These are phyloP conservation scores for Stachybotrys chlorohalonatus DNA, from an alignment of 2,329 filamentous ascomycete genomes.

Conservation along the genomic window DNA sequence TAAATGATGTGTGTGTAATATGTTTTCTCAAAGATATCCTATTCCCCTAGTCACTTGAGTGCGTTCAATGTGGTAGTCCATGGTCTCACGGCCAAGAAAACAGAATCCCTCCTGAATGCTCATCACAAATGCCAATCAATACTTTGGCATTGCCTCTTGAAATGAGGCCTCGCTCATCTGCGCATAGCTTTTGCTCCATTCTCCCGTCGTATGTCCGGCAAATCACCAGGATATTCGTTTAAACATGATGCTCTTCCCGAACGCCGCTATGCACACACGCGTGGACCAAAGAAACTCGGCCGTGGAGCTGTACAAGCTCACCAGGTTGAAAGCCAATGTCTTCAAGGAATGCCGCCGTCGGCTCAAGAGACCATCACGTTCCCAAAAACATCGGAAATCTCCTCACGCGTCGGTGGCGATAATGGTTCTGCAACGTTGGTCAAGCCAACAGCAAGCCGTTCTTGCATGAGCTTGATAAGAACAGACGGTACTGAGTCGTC, in stretches of 20 bases:
- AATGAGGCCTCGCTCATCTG: not conserved
- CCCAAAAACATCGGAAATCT: constrained; percentile 47
- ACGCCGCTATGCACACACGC: constrained; percentile 21
- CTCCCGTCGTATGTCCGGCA: not conserved
- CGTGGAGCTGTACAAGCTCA: no score
- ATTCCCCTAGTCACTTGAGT: no score
- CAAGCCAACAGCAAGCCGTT: constrained; percentile 55
- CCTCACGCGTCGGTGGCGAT: constrained; percentile 32
- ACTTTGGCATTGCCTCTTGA: not conserved
- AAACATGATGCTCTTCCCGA: constrained; percentile 14
- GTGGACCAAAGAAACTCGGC: not conserved
- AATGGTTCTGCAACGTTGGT: constrained; percentile 29
- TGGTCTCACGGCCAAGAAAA: no score
- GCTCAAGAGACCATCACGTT: constrained; percentile 42
- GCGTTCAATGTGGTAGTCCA: no score
- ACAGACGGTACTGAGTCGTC: constrained; percentile 80
- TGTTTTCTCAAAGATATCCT: not conserved
- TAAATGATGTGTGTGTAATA: constrained; percentile 13
- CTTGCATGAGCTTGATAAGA: constrained; percentile 79
- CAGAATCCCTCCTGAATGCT: no score
- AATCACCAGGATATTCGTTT: not conserved
- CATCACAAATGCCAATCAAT: not conserved
- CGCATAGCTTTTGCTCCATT: not conserved
- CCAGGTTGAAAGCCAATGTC: no score
- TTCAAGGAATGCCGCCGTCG: not conserved